phyloP scores from a whole-genome alignment of 164 flowering plant genomes.

The Malania oleifera region DNA sequence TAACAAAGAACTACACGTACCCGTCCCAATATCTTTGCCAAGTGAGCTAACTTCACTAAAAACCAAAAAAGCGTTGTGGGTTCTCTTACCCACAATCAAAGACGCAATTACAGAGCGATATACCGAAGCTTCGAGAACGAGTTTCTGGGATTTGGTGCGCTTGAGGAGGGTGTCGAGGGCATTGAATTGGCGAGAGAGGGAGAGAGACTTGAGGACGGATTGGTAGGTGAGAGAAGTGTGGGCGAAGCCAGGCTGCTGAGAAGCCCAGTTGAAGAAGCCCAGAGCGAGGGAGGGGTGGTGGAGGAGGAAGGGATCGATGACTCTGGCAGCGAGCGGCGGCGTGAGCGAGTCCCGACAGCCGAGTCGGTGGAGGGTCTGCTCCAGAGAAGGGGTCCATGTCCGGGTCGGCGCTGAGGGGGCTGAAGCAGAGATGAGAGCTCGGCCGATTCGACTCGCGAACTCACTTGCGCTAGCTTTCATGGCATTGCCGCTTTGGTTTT shows the following conservation, averaged over 20 bases:
- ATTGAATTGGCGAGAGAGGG: slow-evolving; percentile 53
- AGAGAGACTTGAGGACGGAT: slow-evolving; percentile 64
- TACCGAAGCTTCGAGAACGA: slow-evolving; percentile 38
- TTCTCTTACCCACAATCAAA: slow-evolving; percentile 29
- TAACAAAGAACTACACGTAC: slow-evolving; percentile 55
- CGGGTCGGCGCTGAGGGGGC: slow-evolving; percentile 26
- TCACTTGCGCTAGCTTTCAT: slow-evolving; percentile 24
- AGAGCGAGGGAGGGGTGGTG: slow-evolving; percentile 59
- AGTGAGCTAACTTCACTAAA: slow-evolving; percentile 28
- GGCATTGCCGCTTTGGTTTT: too few relatives aligned
- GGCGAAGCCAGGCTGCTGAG: slow-evolving; percentile 66
- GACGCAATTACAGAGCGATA: slow-evolving; percentile 38
- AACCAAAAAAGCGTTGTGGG: slow-evolving; percentile 42
- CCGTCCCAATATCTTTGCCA: slow-evolving; percentile 28
- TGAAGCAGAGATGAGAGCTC: slow-evolving; percentile 47
- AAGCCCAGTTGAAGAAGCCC: slow-evolving; percentile 85
- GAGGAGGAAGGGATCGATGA: slow-evolving; percentile 71
- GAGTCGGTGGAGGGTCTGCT: slow-evolving; percentile 60
- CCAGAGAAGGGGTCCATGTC: slow-evolving; percentile 59
- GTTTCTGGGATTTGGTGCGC: slow-evolving; percentile 30
- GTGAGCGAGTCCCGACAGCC: slow-evolving; percentile 47
- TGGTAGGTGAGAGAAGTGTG: slow-evolving; percentile 54
- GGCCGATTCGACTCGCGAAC: slow-evolving; percentile 43
- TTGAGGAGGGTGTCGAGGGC: slow-evolving; percentile 35
- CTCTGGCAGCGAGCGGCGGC: slow-evolving; percentile 59